Conservation (phyloP, 495 filamentous ascomycete genomes). For the Annulohypoxylon stygium region DNA sequence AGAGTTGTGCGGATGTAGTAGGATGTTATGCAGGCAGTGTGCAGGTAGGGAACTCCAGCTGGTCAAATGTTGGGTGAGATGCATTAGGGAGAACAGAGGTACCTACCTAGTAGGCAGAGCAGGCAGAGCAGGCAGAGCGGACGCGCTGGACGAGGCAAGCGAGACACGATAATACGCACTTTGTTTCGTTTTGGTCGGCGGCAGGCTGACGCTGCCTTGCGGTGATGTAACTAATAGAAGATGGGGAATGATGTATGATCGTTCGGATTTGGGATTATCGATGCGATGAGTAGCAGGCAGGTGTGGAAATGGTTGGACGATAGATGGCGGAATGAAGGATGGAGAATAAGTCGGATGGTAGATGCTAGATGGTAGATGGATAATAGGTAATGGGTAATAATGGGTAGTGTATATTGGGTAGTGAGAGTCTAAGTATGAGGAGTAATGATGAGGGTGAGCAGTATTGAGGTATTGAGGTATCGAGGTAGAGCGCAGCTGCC, state of each 20-base stretch:
- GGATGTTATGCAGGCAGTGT: conserved; percentile 18
- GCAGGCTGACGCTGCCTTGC: background rate
- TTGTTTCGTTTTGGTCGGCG: background rate
- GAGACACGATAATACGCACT: background rate
- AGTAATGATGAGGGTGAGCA: background rate
- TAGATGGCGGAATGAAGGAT: background rate
- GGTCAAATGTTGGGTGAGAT: conserved; percentile 3
- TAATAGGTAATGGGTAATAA: background rate
- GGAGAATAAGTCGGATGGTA: background rate
- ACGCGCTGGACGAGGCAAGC: conserved; percentile 13
- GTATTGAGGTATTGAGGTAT: conserved; percentile 4
- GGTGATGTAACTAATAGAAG: background rate
- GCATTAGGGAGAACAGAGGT: background rate
- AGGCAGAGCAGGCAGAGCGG: conserved; percentile 20
- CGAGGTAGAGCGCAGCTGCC: conserved; percentile 31
- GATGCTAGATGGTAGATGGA: background rate
- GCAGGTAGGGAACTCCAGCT: conserved; percentile 5
- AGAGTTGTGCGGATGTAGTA: background rate
- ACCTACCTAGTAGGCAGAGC: conserved; percentile 6
- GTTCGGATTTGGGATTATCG: background rate
- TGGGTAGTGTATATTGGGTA: too few species aligned
- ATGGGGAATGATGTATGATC: background rate
- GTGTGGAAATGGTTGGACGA: background rate
- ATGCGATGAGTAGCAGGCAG: background rate
- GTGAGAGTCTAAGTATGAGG: background rate